Evolutionary conservation across 1,284 basidiomycete genomes (phyloP), one percentile per base, ranked within the genome.

Genomic region (Moesziomyces aphidis): DNA sequence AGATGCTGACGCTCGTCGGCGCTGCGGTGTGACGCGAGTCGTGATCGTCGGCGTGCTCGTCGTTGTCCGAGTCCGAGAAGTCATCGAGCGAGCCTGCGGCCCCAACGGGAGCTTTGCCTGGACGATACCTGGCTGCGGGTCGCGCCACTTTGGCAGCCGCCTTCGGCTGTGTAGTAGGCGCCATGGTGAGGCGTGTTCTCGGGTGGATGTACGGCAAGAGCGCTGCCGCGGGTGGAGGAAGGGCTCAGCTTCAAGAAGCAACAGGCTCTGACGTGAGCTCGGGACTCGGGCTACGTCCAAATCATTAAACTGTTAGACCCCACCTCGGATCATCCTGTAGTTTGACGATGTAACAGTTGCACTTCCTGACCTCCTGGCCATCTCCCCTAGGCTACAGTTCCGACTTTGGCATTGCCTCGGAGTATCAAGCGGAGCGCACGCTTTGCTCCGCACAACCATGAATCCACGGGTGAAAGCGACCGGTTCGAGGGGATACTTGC

Each of bases 101-200:
- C 23, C 61, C 58, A 11, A 63, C 36, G 13, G 82, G 83, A 19
- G 77, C 79, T 64, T 83, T 80, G 43, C 83, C 83, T 0, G 82
- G 80, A 24, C 83, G 72, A 48, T 85, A 85, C 23, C 83, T 66
- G 5, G 80, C 72, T 2, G 68, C 83, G 10, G 83, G 74, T 9
- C 82, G 59, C 3, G 76, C 24, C 11, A 84, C 71, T 21, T 65
- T 52, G 2, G 49, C 46, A 8, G 54, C 65, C n/a, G 36, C 26
- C 23, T 53, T 58, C 3, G 21, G 50, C 6, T 52, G 49, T 13
- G 63, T 34, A 6, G 58, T 49, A 2, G 63, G 56, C 39, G 63
- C 58, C 69, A 64, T 61, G 5, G 6, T 34, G 15, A n/a, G 36
- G 23, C 54, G 39, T 23, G 17, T 4, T 42, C 7, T 42, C 19